A percentile compares a stretch with the other conserved stretches of the same genome.
phyloP scores from a whole-genome alignment of 306 rosid genomes.

The Malus orientalis region DNA sequence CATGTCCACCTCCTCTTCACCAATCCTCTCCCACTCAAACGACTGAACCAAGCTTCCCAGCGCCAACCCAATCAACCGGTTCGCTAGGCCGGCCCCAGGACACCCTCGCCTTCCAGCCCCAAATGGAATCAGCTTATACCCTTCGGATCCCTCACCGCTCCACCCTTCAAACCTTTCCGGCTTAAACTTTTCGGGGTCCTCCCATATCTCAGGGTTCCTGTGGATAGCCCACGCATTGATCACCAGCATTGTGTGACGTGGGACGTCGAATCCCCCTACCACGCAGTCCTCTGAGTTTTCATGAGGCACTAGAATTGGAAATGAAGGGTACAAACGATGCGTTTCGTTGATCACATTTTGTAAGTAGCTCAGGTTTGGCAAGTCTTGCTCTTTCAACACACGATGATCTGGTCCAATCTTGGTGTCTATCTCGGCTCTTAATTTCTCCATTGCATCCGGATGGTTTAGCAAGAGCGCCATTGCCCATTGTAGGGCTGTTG shows the following conservation, averaged over 20 bases:
- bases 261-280: constrained; percentile 15
- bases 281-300: constrained; percentile 18
- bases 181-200: constrained; percentile 12
- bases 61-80: constrained; percentile 13
- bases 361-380: constrained; percentile 20
- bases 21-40: constrained; percentile 23
- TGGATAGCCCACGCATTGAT: constrained; percentile 32
- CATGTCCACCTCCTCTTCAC: constrained; percentile 10
- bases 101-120: constrained; percentile 52
- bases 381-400: constrained; percentile 9
- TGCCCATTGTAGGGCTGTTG: constrained; percentile 18
- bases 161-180: constrained; percentile 28
- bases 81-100: constrained; percentile 40
- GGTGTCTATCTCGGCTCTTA: constrained; percentile 9
- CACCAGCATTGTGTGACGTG: constrained; percentile 14
- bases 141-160: neutral
- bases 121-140: constrained; percentile 30
- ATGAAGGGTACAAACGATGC: constrained; percentile 6
- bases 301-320: constrained; percentile 13
- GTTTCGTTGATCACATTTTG: constrained; percentile 24
- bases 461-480: constrained; percentile 21
- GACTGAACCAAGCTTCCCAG: constrained; percentile 26
- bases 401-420: constrained; percentile 4
- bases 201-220: constrained; percentile 24
- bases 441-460: constrained; percentile 7